Evolutionary conservation across 2,329 filamentous ascomycete species (phyloP), one percentile per base, ranked within the genome.

Genomic region (Penicillium digitatum): DNA sequence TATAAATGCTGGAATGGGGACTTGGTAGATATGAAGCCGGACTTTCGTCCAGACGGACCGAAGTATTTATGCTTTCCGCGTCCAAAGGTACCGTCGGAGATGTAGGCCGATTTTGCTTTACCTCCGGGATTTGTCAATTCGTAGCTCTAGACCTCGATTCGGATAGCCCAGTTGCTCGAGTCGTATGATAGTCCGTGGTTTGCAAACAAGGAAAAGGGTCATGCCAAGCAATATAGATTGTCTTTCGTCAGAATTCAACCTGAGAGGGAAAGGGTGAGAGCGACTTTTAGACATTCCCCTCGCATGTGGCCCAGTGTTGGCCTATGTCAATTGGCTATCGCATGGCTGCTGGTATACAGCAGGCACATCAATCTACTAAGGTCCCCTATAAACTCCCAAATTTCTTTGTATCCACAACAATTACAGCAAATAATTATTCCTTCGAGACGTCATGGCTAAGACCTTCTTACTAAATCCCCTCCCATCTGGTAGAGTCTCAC

Each of bases 51-150:
- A 14, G 26, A 14, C 9, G 27, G n/a, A 48, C 14, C 27, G 3
- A 32, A n/a, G 47, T 38, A 42, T 26, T 42, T 42, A 29, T 49
- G 27, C 32, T 26, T 22, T 2, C 7, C 14, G 24, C 1, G 5
- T 34, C 16, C 5, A 11, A 22, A 31, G 8, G n/a, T n/a, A 31
- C 31, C n/a, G 20, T 48, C 35, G 26, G 46, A 9, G 46, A 48
- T 40, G 32, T 3, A 9, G 3, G 5, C 9, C 18, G 12, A 9
- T 27, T 16, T 26, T 26, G 18, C 35, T 9, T 31, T 6, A 16
- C 16, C 14, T 22, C 45, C 20, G 11, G 7, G 3, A 29, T 49
- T 32, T 55, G 60, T 56, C 47, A 54, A 54, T 60, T 24, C 2
- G 48, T 51, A 31, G 37, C 22, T 54, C 16, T 53, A 10, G 40